Evolutionary conservation across 345 rosid species (phyloP), one percentile per base, ranked within the genome.

Genomic region (Aurinia saxatilis): DNA sequence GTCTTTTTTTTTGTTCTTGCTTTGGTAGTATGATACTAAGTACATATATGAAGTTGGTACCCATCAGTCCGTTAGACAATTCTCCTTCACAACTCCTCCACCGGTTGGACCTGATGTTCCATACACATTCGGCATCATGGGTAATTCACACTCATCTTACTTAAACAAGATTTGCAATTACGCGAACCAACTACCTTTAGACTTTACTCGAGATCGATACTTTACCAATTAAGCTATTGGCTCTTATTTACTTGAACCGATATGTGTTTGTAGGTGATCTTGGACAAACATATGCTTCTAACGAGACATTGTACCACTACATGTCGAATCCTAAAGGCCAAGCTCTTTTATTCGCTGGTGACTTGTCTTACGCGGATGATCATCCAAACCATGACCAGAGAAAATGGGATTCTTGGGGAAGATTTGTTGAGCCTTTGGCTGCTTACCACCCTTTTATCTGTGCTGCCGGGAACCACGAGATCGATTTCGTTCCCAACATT

Each of bases 121-220:
- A 0, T 79, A 82, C 59, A 80, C 91, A 10, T 85, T 82, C 65
- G 91, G 91, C 12, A 73, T 85, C 63, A 85, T 85, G 4, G 91
- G 91, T 82, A 74, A 14, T 23, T 11, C 10, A 18, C 25, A 1
- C 34, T 30, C 5, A 29, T 44, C 10, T 55, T 36, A 10, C 8
- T 0, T 8, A 15, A 45, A 19, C 9, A 60, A 19, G 5, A 48
- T 52, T 27, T 49, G 25, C 25, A 21, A n/a, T n/a, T n/a, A n/a
- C n/a, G n/a, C n/a, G n/a, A n/a, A n/a, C n/a, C n/a, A n/a, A n/a
- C n/a, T n/a, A n/a, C n/a, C n/a, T n/a, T n/a, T n/a, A n/a, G n/a
- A n/a, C n/a, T n/a, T n/a, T n/a, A n/a, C n/a, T n/a, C n/a, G n/a
- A n/a, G n/a, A n/a, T n/a, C n/a, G n/a, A n/a, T n/a, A n/a, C n/a